A percentile compares a stretch with the other conserved stretches of the same genome.
These are phyloP conservation scores for Backusella psychrophila DNA, from an alignment of 192 early-diverging fungal species.

Conservation along the genomic window DNA sequence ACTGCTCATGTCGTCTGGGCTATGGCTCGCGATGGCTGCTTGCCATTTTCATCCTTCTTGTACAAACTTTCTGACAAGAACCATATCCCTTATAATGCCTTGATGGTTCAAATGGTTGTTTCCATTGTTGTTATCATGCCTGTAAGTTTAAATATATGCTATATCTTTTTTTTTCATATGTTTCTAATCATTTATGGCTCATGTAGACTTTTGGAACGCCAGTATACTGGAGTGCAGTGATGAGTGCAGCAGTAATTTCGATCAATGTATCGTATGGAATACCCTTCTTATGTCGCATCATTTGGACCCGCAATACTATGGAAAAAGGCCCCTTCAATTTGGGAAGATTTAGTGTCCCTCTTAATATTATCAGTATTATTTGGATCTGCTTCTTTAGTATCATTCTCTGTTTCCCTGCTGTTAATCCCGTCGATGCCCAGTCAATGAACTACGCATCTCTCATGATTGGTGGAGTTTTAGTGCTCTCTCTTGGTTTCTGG, in stretches of 20 bases:
- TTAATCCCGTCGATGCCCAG: conserved; percentile 28
- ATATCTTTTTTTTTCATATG: not conserved
- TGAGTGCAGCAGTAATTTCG: conserved; percentile 45
- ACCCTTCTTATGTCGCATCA: conserved; percentile 41
- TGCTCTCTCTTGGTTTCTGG: conserved; percentile 42
- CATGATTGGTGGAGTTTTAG: conserved; percentile 33
- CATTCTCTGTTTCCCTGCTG: conserved; percentile 37
- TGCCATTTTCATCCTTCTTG: conserved; percentile 42
- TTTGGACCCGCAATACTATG: conserved; percentile 35
- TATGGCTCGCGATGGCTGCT: conserved; percentile 47
- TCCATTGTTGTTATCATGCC: conserved; percentile 40
- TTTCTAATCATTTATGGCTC: not conserved
- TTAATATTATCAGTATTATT: conserved; percentile 35
- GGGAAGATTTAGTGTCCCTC: conserved; percentile 31
- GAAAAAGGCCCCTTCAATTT: conserved; percentile 39
- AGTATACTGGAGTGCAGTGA: conserved; percentile 43
- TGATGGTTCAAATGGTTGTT: conserved; percentile 33
- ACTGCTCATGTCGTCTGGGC: conserved; percentile 48
- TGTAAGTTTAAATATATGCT: not conserved
- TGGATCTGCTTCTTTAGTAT: conserved; percentile 45
- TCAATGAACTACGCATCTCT: conserved; percentile 47
- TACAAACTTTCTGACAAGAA: conserved; percentile 33
- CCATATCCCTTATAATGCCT: conserved; percentile 36
- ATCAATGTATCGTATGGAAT: conserved; percentile 45
- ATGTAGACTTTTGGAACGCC: conserved; percentile 30